Evolutionary conservation across 2,329 filamentous ascomycete species (phyloP), one percentile per base, ranked within the genome.

Genomic region (Venturia effusa): DNA sequence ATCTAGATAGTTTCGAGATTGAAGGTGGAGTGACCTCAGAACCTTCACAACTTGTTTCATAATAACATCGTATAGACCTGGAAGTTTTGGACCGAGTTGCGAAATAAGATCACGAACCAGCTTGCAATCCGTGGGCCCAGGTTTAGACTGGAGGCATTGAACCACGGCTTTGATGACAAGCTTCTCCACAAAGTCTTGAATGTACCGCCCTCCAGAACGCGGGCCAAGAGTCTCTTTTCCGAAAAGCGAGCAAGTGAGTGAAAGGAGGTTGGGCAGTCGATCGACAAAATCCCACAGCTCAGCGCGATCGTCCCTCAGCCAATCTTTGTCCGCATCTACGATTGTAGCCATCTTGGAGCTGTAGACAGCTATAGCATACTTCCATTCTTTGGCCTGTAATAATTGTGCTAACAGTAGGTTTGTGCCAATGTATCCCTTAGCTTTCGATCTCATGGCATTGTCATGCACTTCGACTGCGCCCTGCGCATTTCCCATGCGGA

Each of bases 341-440:
- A 54, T 32, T 4, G 34, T 54, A n/a, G 41, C 41, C 27, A 62
- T 48, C 24, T 34, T 62, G 13, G 61, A 24, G 13, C 22, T 62
- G 24, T 54, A 51, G 17, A 62, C 30, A 15, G 19, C 34, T 8
- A 62, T 30, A 13, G 59, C 59, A 22, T 32, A 32, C 11, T 48
- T 41, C 61, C 61, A 62, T 37, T 62, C 61, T 62, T 51, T 51
- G 17, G 34, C 41, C 32, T 48, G 45, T 37, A 62, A 17, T 24
- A 54, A n/a, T n/a, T 62, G 61, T 51, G 61, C 61, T 24, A 62
- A n/a, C 10, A 62, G 27, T 7, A 62, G 17, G 27, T 51, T 62
- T 24, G 41, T 54, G 61, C 61, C 61, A 30, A 37, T 48, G 17
- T 62, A 62, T 32, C 61, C 45, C 34, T 62, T 22, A 24, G 32